Base-by-base conservation (phyloP, 306 rosid genomes). In the Trifolium dubium region DNA sequence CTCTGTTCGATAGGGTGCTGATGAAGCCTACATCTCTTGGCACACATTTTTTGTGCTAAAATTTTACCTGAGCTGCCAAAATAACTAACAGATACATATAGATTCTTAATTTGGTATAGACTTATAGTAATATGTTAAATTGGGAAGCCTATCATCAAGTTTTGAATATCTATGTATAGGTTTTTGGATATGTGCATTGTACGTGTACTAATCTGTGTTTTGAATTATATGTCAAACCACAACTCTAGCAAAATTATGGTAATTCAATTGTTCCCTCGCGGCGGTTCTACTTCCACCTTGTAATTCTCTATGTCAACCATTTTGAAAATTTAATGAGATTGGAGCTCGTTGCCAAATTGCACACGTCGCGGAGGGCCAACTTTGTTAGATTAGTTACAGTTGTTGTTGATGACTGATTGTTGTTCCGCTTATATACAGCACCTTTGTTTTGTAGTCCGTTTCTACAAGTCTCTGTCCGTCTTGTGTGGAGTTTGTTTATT, bases 1-100 rank as follows among this genome's bases (percentile, higher is more conserved):
- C 18, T 92, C 93, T 39, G 98, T 91, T 82, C 87, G 93, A 65
- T 93, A 17, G 97, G 89, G 83, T 93, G 97, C 85, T 79, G 58
- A 79, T 55, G 10, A 50, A 50, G 71, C 54, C 84, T 58, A 2
- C 51, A 50, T 56, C 70, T 71, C 60, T 56, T 62, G 3, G 5
- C 44, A 12, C 51, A 28, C 61, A 72, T 31, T 77, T 31, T 35
- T 63, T 49, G 71, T 53, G 46, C 39, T 53, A 58, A 58, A 53
- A 58, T 28, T 29, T 10, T 58, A 58, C 61, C 61, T 8, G 61
- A 55, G 61, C 14, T 23, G 61, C 34, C 61, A 23, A 55, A 50
- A 23, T 55, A 55, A 55, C 30, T 23, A 55, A 19, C 4, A 1
- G 9, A 2, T 55, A 31, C 34, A 3, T 3, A 31, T 31, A 31